Evolutionary conservation across 441 rosid genomes (phyloP).

Genomic region (Pelargonium cotyledonis): DNA sequence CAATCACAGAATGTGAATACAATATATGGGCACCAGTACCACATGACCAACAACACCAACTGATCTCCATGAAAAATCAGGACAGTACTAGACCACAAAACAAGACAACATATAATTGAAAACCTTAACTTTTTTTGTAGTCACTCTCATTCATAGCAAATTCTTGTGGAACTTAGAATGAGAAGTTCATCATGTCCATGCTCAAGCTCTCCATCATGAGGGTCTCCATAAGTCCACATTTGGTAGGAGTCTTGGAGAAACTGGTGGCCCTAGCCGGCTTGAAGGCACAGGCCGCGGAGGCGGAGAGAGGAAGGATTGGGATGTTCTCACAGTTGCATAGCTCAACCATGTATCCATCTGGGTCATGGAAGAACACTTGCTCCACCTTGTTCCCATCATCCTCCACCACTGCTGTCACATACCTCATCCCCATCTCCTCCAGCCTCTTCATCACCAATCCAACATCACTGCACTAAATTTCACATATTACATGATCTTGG

Average conservation of each 20-base stretch:
- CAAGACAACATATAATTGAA: not conserved
- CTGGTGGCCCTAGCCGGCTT: constrained; percentile 23
- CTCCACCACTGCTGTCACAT: constrained; percentile 44
- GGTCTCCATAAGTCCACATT: constrained; percentile 52
- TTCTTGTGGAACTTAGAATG: constrained; percentile 29
- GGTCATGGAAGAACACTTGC: constrained; percentile 60
- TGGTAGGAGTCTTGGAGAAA: constrained; percentile 29
- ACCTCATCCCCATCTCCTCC: constrained; percentile 46
- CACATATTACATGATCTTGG: not conserved
- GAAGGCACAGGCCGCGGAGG: constrained; percentile 23
- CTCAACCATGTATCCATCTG: constrained; percentile 64
- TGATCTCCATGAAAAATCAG: too few species aligned
- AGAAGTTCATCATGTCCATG: constrained; percentile 58
- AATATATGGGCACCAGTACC: not conserved
- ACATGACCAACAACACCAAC: too few species aligned
- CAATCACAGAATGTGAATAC: not conserved
- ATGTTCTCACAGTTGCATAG: constrained; percentile 57
- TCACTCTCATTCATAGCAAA: not conserved
- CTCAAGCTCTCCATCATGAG: constrained; percentile 67
- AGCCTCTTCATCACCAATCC: constrained; percentile 44
- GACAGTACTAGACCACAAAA: too few species aligned
- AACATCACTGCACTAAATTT: constrained; percentile 41
- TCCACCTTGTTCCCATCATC: constrained; percentile 47
- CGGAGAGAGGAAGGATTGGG: constrained; percentile 41
- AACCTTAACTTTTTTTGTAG: too few species aligned